Base-by-base conservation (phyloP, 2,329 filamentous ascomycete species). In the Orbilia blumenaviensis region DNA sequence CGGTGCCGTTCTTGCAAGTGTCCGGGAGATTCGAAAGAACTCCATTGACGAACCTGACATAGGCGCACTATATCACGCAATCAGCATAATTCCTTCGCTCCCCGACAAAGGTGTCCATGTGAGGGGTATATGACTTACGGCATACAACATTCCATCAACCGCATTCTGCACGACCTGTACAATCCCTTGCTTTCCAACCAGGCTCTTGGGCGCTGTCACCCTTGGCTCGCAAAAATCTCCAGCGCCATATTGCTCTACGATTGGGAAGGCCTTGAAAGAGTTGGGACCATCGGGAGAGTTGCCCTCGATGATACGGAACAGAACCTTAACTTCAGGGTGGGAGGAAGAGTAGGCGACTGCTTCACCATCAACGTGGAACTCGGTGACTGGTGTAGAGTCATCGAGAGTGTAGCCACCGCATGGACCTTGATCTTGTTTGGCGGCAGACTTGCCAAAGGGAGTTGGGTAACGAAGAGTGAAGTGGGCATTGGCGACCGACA, bases 221-320 rank as follows among this genome's bases (percentile, higher is more conserved):
- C 79, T 78, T 0, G 86, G 84, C 79, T 86, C 81, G 81, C 88
- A 90, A 78, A 86, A 88, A 58, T 82, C 81, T 64, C 88, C 88
- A 1, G 86, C 82, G 14, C 87, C 87, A 66, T 81, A 86, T 82
- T 90, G 88, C 79, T 83, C 81, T 34, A 88, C 82, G 63, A 88
- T 85, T 29, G 86, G 86, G 79, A 85, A 86, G 60, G 88, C 80
- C 80, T 88, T 83, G 80, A 85, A 86, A 7, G 68, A 54, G 12
- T 50, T 36, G 21, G 21, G 29, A 18, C 83, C 82, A 48, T 80
- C 79, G 46, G 84, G 85, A 9, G 83, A 83, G 54, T 83, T 79
- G 79, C 88, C 87, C 18, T 85, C 83, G 10, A 87, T 89, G 77
- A 85, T 86, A 77, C 88, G 87, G 83, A 88, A 87, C 14, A 89